Base-by-base conservation (phyloP, 83 land plant genomes). In the Picea mariana region DNA sequence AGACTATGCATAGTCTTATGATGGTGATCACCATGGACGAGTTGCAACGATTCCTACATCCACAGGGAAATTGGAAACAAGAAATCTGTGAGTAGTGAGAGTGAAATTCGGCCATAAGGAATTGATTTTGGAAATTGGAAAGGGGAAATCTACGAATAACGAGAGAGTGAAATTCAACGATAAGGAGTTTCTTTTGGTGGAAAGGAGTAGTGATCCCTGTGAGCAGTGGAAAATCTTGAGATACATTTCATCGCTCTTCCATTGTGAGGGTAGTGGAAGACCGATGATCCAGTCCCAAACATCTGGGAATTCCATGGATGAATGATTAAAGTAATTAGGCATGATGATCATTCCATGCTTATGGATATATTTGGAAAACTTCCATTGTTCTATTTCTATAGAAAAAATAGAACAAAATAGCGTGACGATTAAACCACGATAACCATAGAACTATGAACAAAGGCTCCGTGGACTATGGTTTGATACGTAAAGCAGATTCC, bases 1-100 rank as follows among this genome's bases (percentile, higher is more conserved):
- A 89, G 84, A 11, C 6, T 16, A 40, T 80, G 40, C 7, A 79
- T n/a, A 6, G 79, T 65, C n/a, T 87, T 77, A 26, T 80, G 62
- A 3, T 80, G 77, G 3, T 73, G 1, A 67, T 84, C 49, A 15
- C 71, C 80, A 82, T 73, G 13, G 44, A 31, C 75, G 16, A 83
- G 38, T 38, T 64, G 80, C 34, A 82, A 31, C 3, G 88, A 34
- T 18, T 81, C 83, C 2, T 91, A 92, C 7, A 86, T 81, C 94
- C 94, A 92, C 18, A 92, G 83, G 12, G 86, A 75, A 67, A 91
- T 67, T 24, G 91, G 86, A 52, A 84, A 42, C 9, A 47, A 82
- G 80, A 85, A 82, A 82, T 91, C 79, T 16, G 88, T 89, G 42
- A 72, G 5, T 4, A 91, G 77, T 18, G 89, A 87, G 84, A 89